Evolutionary conservation across 75 land plant species (phyloP).

Genomic region (Pinus tabuliformis): DNA sequence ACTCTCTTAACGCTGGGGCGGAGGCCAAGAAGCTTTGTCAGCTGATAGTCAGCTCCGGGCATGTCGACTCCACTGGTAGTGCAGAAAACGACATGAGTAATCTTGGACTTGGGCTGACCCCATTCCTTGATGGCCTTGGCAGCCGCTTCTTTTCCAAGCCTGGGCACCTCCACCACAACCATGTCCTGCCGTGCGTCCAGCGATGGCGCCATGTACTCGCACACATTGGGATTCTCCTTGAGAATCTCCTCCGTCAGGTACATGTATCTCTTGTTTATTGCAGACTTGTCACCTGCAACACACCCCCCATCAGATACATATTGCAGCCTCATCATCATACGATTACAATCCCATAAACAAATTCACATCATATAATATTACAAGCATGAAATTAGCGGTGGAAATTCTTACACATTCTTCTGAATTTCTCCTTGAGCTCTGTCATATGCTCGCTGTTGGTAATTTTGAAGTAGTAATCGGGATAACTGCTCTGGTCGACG

Average conservation of each 20-base stretch:
- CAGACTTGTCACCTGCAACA: constrained; percentile 27
- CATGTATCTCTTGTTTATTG: constrained; percentile 23
- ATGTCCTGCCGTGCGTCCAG: constrained; percentile 27
- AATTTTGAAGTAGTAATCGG: no score
- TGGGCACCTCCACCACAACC: constrained; percentile 20
- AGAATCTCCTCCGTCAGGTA: constrained; percentile 24
- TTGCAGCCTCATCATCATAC: no score
- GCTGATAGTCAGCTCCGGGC: constrained; percentile 39
- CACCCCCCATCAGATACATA: background rate
- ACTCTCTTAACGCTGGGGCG: constrained; percentile 21
- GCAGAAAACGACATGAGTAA: constrained; percentile 42
- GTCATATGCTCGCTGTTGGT: no score
- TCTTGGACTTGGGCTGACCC: constrained; percentile 30
- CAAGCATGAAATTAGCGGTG: no score
- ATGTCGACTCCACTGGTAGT: constrained; percentile 34
- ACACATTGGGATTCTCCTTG: constrained; percentile 18
- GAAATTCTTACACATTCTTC: no score
- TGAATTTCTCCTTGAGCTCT: no score
- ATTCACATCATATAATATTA: no score
- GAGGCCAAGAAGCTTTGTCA: constrained; percentile 29
- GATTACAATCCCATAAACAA: no score
- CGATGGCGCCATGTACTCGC: constrained; percentile 19
- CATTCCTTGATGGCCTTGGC: constrained; percentile 31
- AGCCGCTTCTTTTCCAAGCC: constrained; percentile 31
- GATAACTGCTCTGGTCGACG: no score